Evolutionary conservation across 2,329 filamentous ascomycete species (phyloP).

Genomic region (Beauveria caledonica): DNA sequence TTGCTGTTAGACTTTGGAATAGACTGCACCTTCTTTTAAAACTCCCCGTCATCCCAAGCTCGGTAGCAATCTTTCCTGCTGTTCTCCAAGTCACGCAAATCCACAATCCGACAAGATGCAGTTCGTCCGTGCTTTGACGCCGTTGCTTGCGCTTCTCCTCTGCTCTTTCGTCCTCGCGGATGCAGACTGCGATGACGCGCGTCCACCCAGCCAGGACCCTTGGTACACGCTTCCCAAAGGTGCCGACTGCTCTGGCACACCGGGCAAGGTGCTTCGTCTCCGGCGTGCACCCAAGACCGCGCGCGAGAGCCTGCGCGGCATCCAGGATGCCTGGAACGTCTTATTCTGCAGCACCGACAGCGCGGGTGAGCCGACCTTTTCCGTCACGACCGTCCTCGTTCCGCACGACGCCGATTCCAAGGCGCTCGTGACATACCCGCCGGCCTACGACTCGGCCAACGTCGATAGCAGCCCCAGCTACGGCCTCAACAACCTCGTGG

Average conservation of each 20-base stretch:
- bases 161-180: not conserved
- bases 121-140: not conserved
- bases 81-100: not conserved
- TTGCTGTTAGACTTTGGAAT: no score
- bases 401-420: slow-evolving; percentile 12
- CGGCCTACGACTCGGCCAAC: slow-evolving; percentile 28
- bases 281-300: slow-evolving; percentile 12
- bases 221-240: slow-evolving; percentile 25
- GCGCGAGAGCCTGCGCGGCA: slow-evolving; percentile 11
- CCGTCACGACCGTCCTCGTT: slow-evolving; percentile 27
- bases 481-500: slow-evolving; percentile 15
- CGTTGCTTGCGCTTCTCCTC: not conserved
- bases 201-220: slow-evolving; percentile 27
- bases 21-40: no score
- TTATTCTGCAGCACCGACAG: slow-evolving; percentile 29
- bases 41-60: no score
- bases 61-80: not conserved
- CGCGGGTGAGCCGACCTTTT: slow-evolving; percentile 25
- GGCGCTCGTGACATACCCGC: slow-evolving; percentile 29
- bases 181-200: not conserved
- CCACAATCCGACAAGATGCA: not conserved
- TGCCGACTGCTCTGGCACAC: slow-evolving; percentile 15
- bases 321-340: slow-evolving; percentile 23
- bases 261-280: slow-evolving; percentile 12
- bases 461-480: slow-evolving; percentile 31